Percentiles rank a stretch among this genome's conserved stretches.
Conservation (phyloP, 345 rosid genomes). For the Ceriops decandra region DNA sequence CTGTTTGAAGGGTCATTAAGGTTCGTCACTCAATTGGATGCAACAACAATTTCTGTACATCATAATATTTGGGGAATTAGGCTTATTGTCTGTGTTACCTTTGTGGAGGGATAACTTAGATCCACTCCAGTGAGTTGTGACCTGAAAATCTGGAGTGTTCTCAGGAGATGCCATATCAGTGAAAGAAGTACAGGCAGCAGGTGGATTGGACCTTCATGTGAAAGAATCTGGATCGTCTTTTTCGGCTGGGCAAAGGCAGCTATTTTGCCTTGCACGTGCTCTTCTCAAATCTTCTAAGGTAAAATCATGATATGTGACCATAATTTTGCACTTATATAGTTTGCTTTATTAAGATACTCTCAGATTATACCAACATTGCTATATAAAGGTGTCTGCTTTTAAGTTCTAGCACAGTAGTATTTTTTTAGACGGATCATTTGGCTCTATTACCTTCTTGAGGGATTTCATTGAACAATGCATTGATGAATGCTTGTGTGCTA, state of each 20-base stretch:
- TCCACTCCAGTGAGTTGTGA: slow-evolving; percentile 57
- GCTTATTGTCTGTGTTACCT: background rate
- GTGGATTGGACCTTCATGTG: slow-evolving; percentile 61
- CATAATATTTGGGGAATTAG: background rate
- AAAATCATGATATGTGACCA: too few relatives aligned
- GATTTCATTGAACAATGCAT: too few relatives aligned
- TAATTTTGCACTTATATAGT: too few relatives aligned
- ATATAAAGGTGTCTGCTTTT: too few relatives aligned
- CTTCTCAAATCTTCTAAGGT: too few relatives aligned
- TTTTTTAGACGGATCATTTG: too few relatives aligned
- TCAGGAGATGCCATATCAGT: slow-evolving; percentile 79
- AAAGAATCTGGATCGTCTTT: slow-evolving; percentile 67
- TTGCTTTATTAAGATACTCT: too few relatives aligned
- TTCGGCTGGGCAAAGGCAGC: slow-evolving; percentile 93
- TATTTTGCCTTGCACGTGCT: slow-evolving; percentile 59
- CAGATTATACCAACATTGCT: slow-evolving; percentile 1
- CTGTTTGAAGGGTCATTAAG: slow-evolving; percentile 82
- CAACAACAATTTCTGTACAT: background rate
- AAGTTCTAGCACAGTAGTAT: too few relatives aligned
- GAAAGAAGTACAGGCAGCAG: slow-evolving; percentile 67
- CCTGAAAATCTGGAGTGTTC: slow-evolving; percentile 54
- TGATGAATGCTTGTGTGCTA: background rate
- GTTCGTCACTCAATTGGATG: slow-evolving; percentile 22
- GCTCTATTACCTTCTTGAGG: too few relatives aligned
- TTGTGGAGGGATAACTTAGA: slow-evolving; percentile 67